phyloP scores from a whole-genome alignment of 164 flowering plant species.

The Berberis vulgaris region DNA sequence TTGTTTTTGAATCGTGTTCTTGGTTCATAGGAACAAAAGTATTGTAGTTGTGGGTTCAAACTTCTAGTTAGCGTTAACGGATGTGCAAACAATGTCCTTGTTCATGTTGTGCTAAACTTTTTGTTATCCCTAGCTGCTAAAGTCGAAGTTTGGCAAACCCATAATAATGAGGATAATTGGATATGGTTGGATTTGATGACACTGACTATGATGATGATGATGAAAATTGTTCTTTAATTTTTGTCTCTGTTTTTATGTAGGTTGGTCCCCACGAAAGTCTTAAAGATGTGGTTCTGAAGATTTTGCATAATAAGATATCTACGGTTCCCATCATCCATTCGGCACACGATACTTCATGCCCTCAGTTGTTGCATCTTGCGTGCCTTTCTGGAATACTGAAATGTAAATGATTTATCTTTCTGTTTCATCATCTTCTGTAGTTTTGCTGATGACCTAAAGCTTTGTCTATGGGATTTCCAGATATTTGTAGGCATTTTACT shows the following conservation, averaged over 20 bases:
- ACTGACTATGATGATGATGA: neutral
- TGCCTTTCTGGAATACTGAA: conserved; percentile 79
- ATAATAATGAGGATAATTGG: too few relatives aligned
- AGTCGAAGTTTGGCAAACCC: too few relatives aligned
- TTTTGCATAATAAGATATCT: conserved; percentile 63
- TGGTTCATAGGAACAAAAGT: too few relatives aligned
- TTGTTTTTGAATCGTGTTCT: too few relatives aligned
- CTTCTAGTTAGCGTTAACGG: too few relatives aligned
- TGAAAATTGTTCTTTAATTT: neutral
- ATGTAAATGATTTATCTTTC: conserved; percentile 17
- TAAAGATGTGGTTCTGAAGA: conserved; percentile 60
- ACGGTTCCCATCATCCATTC: conserved; percentile 68
- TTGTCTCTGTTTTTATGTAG: conserved; percentile 25
- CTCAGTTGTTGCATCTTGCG: conserved; percentile 77
- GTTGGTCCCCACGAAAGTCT: conserved; percentile 72
- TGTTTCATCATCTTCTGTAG: neutral
- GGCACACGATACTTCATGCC: conserved; percentile 38
- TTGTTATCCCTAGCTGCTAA: too few relatives aligned
- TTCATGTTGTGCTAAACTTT: too few relatives aligned
- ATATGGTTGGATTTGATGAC: too few relatives aligned
- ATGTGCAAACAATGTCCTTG: too few relatives aligned
- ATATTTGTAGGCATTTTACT: conserved; percentile 30
- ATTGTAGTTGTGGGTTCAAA: too few relatives aligned
- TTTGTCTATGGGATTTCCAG: conserved; percentile 15
- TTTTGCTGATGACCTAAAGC: neutral